phyloP scores from a whole-genome alignment of 2,329 filamentous ascomycete species.

The Hymenoscyphus repandus region DNA sequence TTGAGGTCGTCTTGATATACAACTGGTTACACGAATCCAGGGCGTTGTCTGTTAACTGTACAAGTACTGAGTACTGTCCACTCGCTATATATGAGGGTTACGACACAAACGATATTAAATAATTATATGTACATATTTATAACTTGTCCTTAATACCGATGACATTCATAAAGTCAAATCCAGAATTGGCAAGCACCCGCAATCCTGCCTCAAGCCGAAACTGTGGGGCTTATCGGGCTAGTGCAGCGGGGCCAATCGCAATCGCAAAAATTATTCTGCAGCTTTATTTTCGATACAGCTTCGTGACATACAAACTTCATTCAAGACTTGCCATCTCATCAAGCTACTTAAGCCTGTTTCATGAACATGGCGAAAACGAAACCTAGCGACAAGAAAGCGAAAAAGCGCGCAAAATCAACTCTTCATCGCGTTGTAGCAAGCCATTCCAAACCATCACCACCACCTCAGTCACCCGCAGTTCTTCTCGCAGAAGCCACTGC shows the following conservation, averaged over 20 bases:
- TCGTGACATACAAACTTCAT: background rate
- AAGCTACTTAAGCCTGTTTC: background rate
- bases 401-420: constrained; percentile 25
- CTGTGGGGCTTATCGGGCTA: constrained; percentile 3
- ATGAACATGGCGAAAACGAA: constrained; percentile 32
- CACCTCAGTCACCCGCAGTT: constrained; percentile 19
- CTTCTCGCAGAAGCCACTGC: constrained; percentile 28
- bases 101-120: background rate
- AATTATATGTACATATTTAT: constrained; percentile 11
- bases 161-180: background rate
- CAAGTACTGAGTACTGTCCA: constrained; percentile 8
- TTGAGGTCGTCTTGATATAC: constrained; percentile 26
- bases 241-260: background rate
- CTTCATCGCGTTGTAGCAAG: constrained; percentile 25
- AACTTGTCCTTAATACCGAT: background rate
- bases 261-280: constrained; percentile 1
- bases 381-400: constrained; percentile 28
- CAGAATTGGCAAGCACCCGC: background rate
- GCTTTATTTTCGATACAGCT: constrained; percentile 1
- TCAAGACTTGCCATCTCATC: background rate
- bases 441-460: constrained; percentile 22
- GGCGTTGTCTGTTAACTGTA: constrained; percentile 6
- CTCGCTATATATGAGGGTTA: constrained; percentile 4
- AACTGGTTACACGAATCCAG: background rate
- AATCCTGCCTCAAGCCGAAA: background rate